phyloP scores from a whole-genome alignment of 495 filamentous ascomycete species.

The Usnea hakonensis region DNA sequence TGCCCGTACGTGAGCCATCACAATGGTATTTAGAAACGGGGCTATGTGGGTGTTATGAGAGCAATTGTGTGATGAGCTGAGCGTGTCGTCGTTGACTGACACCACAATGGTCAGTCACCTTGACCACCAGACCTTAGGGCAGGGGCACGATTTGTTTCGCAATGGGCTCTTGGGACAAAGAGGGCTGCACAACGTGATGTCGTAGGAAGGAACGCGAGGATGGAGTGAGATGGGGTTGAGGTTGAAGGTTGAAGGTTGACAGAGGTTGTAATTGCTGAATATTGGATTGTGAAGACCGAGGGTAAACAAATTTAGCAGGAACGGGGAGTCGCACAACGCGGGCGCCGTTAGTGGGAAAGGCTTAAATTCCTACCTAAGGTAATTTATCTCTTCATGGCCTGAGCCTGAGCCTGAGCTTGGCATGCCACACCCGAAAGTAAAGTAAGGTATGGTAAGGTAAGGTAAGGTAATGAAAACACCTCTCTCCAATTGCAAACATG shows the following conservation, averaged over 20 bases:
- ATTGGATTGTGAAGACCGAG: not conserved
- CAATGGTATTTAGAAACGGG: not conserved
- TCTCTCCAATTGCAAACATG: not conserved
- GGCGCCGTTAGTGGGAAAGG: not conserved
- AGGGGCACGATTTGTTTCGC: not conserved
- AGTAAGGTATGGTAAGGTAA: no score
- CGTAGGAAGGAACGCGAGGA: not conserved
- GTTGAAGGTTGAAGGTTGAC: not conserved
- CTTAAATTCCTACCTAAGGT: not conserved
- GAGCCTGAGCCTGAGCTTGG: not conserved
- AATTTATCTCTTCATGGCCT: not conserved
- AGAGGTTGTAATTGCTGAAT: not conserved
- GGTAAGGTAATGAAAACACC: not conserved
- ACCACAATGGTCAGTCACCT: not conserved
- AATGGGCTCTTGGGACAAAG: not conserved
- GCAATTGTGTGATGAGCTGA: not conserved
- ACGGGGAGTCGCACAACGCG: not conserved
- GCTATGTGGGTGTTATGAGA: not conserved
- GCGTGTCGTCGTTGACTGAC: not conserved
- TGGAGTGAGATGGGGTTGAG: not conserved
- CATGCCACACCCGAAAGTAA: not conserved
- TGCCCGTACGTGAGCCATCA: not conserved
- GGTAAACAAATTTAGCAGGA: not conserved
- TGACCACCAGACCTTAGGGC: not conserved
- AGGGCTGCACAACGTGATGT: not conserved